phyloP scores from a whole-genome alignment of 345 rosid genomes.

The Hypericum perforatum region DNA sequence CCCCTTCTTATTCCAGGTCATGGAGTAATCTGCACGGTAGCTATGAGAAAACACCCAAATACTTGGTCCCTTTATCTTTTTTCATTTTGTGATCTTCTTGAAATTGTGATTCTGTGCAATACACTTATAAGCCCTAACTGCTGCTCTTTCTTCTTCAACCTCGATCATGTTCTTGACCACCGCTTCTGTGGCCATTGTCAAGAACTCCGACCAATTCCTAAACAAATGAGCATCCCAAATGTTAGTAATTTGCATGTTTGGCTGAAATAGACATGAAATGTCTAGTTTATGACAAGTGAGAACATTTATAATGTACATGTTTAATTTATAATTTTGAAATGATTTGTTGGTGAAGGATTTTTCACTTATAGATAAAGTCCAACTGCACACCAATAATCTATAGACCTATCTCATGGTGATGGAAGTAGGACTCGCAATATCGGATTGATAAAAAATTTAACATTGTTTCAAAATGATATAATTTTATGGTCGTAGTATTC shows the following conservation, averaged over 20 bases:
- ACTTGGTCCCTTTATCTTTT: no score
- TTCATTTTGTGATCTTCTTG: neutral
- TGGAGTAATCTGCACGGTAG: neutral
- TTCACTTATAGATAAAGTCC: no score
- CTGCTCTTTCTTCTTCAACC: conserved; percentile 27
- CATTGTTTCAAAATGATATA: no score
- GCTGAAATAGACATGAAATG: neutral
- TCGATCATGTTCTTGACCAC: conserved; percentile 50
- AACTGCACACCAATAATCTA: no score
- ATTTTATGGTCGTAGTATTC: no score
- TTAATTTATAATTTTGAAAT: no score
- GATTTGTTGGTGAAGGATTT: no score
- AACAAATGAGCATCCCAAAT: neutral
- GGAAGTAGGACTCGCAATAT: no score
- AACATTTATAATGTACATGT: no score
- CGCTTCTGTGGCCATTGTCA: conserved; percentile 55
- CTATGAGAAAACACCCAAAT: no score
- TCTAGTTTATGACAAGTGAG: neutral
- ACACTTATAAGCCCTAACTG: conserved; percentile 11
- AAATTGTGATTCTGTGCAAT: conserved; percentile 7
- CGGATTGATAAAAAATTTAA: no score
- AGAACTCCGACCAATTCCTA: conserved; percentile 84
- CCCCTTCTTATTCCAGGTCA: conserved; percentile 1
- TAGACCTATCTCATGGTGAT: no score
- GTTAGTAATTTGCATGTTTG: neutral